Conservation (phyloP, 2,329 filamentous ascomycete species). For the Pseudogymnoascus sp. region DNA sequence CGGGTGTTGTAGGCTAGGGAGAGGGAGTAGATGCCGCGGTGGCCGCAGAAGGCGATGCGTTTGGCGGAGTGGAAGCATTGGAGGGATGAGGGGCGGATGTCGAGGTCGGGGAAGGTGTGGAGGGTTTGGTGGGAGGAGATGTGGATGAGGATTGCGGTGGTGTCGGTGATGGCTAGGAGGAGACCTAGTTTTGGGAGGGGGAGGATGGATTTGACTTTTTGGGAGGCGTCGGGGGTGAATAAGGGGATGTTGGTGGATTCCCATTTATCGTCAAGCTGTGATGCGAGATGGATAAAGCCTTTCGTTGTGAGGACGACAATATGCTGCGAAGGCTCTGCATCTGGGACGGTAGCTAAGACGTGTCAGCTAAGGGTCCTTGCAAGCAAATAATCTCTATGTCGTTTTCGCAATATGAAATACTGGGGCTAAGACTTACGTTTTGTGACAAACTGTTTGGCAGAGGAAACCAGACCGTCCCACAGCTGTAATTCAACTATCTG, state of each 20-base stretch:
- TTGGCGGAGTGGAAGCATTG: constrained; percentile 50
- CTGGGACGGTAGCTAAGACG: constrained; percentile 21
- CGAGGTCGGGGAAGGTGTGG: constrained; percentile 54
- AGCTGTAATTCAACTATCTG: constrained; percentile 40
- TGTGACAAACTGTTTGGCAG: constrained; percentile 30
- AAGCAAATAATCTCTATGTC: constrained; percentile 28
- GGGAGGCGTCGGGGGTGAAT: constrained; percentile 27
- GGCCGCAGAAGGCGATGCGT: constrained; percentile 46
- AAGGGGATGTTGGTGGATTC: constrained; percentile 37
- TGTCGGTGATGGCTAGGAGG: constrained; percentile 52
- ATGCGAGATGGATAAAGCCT: constrained; percentile 44
- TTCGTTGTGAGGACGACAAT: constrained; percentile 44
- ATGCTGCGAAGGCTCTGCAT: constrained; percentile 25
- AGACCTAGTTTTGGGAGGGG: constrained; percentile 50
- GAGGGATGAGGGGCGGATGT: constrained; percentile 52
- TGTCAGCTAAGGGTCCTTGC: constrained; percentile 26
- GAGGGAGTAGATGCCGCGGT: constrained; percentile 52
- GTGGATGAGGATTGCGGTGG: constrained; percentile 55
- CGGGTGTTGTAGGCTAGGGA: constrained; percentile 51
- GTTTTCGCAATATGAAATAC: constrained; percentile 20
- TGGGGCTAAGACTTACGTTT: constrained; percentile 33
- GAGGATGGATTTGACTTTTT: constrained; percentile 50
- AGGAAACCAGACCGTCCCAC: constrained; percentile 44
- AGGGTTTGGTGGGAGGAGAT: constrained; percentile 48
- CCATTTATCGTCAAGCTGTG: constrained; percentile 41